Evolutionary conservation across 2,329 filamentous ascomycete genomes (phyloP).

Genomic region (Sporothrix inflata): DNA sequence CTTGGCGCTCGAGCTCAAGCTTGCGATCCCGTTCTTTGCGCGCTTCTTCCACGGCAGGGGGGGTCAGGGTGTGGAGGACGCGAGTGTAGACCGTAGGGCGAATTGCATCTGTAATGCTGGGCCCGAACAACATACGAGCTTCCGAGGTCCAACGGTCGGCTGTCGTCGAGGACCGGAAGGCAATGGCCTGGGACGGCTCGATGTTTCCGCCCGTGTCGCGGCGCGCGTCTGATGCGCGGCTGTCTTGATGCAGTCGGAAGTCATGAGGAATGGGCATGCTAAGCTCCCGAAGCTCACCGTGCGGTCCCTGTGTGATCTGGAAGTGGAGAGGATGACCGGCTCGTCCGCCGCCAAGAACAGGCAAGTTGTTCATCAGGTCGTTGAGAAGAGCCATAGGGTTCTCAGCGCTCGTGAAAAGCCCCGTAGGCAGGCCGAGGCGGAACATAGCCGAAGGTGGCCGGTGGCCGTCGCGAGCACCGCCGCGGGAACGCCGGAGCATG

Average conservation of each 20-base stretch:
- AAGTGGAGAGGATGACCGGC: slow-evolving; percentile 59
- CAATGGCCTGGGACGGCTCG: slow-evolving; percentile 74
- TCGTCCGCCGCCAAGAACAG: slow-evolving; percentile 42
- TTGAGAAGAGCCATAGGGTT: slow-evolving; percentile 52
- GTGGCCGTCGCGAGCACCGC: slow-evolving; percentile 47
- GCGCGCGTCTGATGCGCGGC: slow-evolving; percentile 46
- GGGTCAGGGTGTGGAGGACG: slow-evolving; percentile 74
- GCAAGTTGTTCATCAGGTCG: slow-evolving; percentile 58
- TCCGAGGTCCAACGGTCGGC: slow-evolving; percentile 85
- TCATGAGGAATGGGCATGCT: slow-evolving; percentile 44
- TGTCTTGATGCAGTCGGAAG: neutral
- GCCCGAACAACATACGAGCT: slow-evolving; percentile 80
- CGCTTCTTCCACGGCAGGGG: slow-evolving; percentile 80
- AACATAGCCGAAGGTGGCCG: slow-evolving; percentile 50
- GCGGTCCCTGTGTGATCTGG: slow-evolving; percentile 57
- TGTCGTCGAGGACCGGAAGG: slow-evolving; percentile 74
- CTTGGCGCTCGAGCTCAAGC: slow-evolving; percentile 55
- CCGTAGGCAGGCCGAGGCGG: slow-evolving; percentile 54
- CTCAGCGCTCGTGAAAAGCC: slow-evolving; percentile 51
- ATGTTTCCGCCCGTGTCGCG: slow-evolving; percentile 53
- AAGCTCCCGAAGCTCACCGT: slow-evolving; percentile 58
- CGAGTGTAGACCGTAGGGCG: slow-evolving; percentile 64
- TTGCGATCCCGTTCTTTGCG: slow-evolving; percentile 67
- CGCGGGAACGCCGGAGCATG: slow-evolving; percentile 68
- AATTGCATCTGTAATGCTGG: slow-evolving; percentile 68